Evolutionary conservation across 2,329 filamentous ascomycete species (phyloP), one percentile per base, ranked within the genome.

Genomic region (Colletotrichum plurivorum): DNA sequence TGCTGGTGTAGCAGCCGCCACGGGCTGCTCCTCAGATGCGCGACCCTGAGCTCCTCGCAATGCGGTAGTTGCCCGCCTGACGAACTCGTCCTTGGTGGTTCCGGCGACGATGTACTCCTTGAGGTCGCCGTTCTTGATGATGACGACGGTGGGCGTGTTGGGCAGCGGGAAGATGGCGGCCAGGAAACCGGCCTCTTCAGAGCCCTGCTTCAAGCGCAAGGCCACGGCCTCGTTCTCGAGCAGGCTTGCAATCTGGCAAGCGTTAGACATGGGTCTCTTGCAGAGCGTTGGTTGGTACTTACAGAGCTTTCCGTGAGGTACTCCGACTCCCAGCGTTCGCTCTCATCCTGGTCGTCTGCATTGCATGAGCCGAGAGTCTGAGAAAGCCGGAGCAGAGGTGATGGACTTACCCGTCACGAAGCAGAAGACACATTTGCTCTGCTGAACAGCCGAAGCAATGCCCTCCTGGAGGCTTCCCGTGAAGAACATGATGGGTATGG

Each of bases 141-240:
- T 84, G 16, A 97, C 87, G 9, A 97, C 81, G 1, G 92, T 92
- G 0, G 95, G 95, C n/a, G 90, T 89, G 73, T 89, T 89, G 1
- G 89, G 87, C n/a, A 97, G 83, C 0, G 94, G 93, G 75, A 94
- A 97, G 75, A 97, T 93, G 53, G 93, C 93, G 10, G 91, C 88
- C 15, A 98, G 84, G 75, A 94, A 97, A 6, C 88, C 90, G 10
- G 94, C 94, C 82, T 97, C 94, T 72, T 92, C 88, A 2, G 93
- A 94, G 22, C 91, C 93, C 18, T 91, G 89, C 41, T 85, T 80
- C 22, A 98, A 84, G 58, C 91, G 89, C 22, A 98, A 84, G 8
- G 92, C 82, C 20, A 98, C 85, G 3, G 93, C 88, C 75, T 90
- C 88, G 45, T 63, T 53, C 10, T 56, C 52, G 16, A 72, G 52